Conservation (phyloP, 2,329 filamentous ascomycete genomes). For the Knufia fluminis region DNA sequence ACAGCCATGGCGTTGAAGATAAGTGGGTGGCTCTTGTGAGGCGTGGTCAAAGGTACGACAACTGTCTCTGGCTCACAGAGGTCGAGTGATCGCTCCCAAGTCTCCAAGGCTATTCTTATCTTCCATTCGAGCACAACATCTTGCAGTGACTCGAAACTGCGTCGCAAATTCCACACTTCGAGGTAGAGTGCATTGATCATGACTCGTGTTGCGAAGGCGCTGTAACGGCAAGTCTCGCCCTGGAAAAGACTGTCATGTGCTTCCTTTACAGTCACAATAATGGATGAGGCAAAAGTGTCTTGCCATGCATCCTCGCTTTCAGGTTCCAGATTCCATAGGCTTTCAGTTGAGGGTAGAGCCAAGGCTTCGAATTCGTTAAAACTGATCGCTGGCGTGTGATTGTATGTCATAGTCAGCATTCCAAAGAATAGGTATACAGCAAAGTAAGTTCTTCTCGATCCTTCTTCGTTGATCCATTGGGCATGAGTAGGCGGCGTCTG, state of each 20-base stretch:
- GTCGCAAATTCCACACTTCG: conserved; percentile 98
- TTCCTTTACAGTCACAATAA: conserved; percentile 78
- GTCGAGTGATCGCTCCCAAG: conserved; percentile 96
- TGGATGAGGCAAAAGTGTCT: conserved; percentile 62
- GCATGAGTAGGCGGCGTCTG: conserved; percentile 64
- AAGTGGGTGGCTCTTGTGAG: conserved; percentile 89
- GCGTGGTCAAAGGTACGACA: conserved; percentile 79
- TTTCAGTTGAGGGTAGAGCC: conserved; percentile 85
- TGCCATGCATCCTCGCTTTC: conserved; percentile 75
- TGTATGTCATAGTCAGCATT: conserved; percentile 87
- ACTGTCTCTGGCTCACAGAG: conserved; percentile 86
- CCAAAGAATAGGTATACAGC: conserved; percentile 99
- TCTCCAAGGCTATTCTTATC: conserved; percentile 86
- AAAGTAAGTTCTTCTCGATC: conserved; percentile 92
- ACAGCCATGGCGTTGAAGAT: conserved; percentile 98
- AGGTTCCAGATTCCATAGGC: conserved; percentile 79
- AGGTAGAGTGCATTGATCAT: conserved; percentile 99
- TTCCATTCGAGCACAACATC: conserved; percentile 98
- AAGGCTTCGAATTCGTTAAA: conserved; percentile 97
- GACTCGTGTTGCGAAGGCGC: conserved; percentile 89
- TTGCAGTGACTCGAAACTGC: conserved; percentile 92
- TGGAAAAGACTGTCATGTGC: conserved; percentile 94
- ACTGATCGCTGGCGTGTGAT: conserved; percentile 94
- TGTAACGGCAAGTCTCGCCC: conserved; percentile 82
- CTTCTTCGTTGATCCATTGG: conserved; percentile 96